Percentiles rank a stretch among this genome's conserved stretches.
Conservation (phyloP, 2,329 filamentous ascomycete genomes). For the Fusarium musae region DNA sequence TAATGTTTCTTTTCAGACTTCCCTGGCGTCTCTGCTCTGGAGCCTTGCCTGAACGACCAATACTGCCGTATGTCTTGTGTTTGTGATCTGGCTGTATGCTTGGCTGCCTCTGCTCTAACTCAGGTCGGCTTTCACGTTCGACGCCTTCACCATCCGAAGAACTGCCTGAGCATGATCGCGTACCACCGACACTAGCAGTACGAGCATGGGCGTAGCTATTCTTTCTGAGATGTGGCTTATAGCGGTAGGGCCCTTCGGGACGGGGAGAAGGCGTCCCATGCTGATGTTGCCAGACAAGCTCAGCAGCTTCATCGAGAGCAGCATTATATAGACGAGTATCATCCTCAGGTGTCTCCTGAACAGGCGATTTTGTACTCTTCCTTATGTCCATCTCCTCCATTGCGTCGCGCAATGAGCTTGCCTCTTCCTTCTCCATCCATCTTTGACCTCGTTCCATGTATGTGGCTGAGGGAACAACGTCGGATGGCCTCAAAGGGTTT, state of each 20-base stretch:
- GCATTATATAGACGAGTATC: conserved; percentile 75
- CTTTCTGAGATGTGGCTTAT: conserved; percentile 75
- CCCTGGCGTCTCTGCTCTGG: conserved; percentile 66
- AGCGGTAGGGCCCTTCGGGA: conserved; percentile 73
- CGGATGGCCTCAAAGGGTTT: conserved; percentile 64
- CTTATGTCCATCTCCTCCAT: conserved; percentile 78
- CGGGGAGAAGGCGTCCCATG: conserved; percentile 64
- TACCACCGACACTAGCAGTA: conserved; percentile 65
- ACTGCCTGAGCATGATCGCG: conserved; percentile 63
- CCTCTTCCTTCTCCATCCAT: conserved; percentile 86
- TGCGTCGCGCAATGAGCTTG: conserved; percentile 73
- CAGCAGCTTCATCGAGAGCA: conserved; percentile 80
- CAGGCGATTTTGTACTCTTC: conserved; percentile 46
- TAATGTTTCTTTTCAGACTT: conserved; percentile 75
- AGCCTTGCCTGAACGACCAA: conserved; percentile 51
- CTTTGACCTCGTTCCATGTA: conserved; percentile 80
- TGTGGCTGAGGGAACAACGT: conserved; percentile 71
- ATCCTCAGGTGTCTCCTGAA: conserved; percentile 52
- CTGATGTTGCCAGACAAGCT: conserved; percentile 81
- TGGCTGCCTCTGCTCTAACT: conserved; percentile 38
- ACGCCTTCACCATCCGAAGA: conserved; percentile 61
- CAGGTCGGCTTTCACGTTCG: conserved; percentile 47
- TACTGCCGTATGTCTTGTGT: conserved; percentile 55
- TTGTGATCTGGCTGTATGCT: conserved; percentile 38
- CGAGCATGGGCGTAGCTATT: conserved; percentile 77